Conservation (phyloP, 768 basidiomycete genomes). For the Brasilioporus rufonigricans region DNA sequence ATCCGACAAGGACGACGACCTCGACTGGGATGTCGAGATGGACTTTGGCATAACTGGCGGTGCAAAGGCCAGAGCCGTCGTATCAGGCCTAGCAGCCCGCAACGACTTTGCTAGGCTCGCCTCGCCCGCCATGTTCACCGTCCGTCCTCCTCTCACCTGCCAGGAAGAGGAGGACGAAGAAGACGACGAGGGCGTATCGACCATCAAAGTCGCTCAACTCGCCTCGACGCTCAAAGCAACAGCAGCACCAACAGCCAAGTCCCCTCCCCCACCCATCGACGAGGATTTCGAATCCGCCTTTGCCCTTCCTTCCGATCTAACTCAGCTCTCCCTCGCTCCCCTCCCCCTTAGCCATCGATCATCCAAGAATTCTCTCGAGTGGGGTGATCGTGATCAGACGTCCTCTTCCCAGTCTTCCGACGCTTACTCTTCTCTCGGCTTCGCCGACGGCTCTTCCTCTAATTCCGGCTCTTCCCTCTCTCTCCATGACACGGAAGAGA, state of each 20-base stretch:
- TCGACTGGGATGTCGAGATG: slow-evolving; percentile 84
- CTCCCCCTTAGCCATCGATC: slow-evolving; percentile 71
- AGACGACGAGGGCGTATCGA: slow-evolving; percentile 79
- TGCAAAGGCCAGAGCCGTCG: slow-evolving; percentile 42
- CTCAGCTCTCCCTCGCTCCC: slow-evolving; percentile 78
- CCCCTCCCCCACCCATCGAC: slow-evolving; percentile 37
- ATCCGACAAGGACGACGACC: slow-evolving; percentile 61
- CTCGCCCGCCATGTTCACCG: slow-evolving; percentile 40
- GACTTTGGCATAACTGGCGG: slow-evolving; percentile 58
- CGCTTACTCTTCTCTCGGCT: slow-evolving; percentile 76
- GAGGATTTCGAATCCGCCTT: slow-evolving; percentile 87
- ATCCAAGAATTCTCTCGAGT: slow-evolving; percentile 82
- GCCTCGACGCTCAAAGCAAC: slow-evolving; percentile 32
- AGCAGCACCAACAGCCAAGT: slow-evolving; percentile 26
- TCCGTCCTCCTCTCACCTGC: slow-evolving; percentile 59
- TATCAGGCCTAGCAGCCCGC: slow-evolving; percentile 38
- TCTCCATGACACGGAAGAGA: slow-evolving; percentile 69
- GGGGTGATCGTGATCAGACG: slow-evolving; percentile 82
- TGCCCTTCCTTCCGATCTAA: slow-evolving; percentile 75
- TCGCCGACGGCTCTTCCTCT: slow-evolving; percentile 71
- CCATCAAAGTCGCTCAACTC: slow-evolving; percentile 70
- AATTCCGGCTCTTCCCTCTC: slow-evolving; percentile 65
- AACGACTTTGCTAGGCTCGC: slow-evolving; percentile 38
- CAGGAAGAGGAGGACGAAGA: slow-evolving; percentile 57
- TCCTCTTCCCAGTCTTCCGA: slow-evolving; percentile 87